Evolutionary conservation across 202 grass and related monocot species (phyloP).

Genomic region (Schoenoplectus triqueter): DNA sequence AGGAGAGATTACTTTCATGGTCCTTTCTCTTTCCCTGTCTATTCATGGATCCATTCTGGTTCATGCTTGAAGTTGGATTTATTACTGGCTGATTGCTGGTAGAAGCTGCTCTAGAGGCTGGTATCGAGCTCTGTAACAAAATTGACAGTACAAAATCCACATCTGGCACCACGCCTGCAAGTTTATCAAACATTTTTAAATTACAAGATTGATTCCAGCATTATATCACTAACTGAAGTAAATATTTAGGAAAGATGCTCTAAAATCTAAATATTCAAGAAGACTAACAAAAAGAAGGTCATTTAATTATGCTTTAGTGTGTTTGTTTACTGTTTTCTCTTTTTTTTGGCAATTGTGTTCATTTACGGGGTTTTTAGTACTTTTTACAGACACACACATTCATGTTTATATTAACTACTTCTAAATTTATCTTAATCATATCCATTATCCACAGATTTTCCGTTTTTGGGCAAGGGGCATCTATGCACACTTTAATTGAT

Average conservation of each 20-base stretch:
- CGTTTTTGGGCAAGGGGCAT: background rate
- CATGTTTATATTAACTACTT: background rate
- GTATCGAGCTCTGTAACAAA: slow-evolving; percentile 69
- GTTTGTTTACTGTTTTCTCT: background rate
- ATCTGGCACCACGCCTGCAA: slow-evolving; percentile 73
- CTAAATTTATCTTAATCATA: background rate
- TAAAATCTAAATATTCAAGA: slow-evolving; percentile 6
- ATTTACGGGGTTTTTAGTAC: background rate
- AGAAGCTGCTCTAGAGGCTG: slow-evolving; percentile 52
- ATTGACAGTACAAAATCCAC: slow-evolving; percentile 72
- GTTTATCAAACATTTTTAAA: slow-evolving; percentile 15
- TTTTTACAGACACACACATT: background rate
- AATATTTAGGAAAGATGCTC: background rate
- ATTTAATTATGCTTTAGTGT: slow-evolving; percentile 20
- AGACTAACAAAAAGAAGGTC: background rate
- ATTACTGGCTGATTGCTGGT: slow-evolving; percentile 30
- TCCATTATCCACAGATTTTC: background rate
- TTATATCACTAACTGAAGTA: background rate
- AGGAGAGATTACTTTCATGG: slow-evolving; percentile 50
- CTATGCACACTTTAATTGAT: background rate
- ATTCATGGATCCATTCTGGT: slow-evolving; percentile 71
- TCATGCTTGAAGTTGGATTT: slow-evolving; percentile 51
- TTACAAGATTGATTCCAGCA: slow-evolving; percentile 10
- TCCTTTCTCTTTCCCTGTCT: slow-evolving; percentile 66
- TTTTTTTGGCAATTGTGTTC: no score